phyloP scores from a whole-genome alignment of 352 stramenopile species.

The Phytophthora idaei region DNA sequence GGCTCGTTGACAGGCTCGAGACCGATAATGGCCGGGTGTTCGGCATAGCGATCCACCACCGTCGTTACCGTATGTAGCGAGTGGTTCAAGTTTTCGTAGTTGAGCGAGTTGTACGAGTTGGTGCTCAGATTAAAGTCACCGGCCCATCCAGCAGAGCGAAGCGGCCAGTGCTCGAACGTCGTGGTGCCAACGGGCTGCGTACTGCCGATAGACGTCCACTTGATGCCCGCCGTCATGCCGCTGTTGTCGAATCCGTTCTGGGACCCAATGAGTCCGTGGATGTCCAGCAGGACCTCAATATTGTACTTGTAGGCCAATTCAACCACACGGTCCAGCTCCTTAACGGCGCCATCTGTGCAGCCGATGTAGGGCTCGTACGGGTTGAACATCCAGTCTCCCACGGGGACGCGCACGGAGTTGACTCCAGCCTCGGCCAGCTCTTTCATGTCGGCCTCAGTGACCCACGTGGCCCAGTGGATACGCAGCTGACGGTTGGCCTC shows the following conservation, averaged over 20 bases:
- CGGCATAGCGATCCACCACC: conserved; percentile 89
- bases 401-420: conserved; percentile 30
- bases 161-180: conserved; percentile 82
- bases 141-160: conserved; percentile 91
- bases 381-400: conserved; percentile 40
- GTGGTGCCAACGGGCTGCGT: conserved; percentile 32
- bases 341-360: conserved; percentile 91
- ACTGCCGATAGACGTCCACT: conserved; percentile 36
- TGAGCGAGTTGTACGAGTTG: conserved; percentile 89
- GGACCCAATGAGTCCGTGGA: conserved; percentile 91
- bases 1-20: conserved; percentile 96
- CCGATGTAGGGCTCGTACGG: conserved; percentile 92
- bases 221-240: conserved; percentile 48
- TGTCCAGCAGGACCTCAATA: conserved; percentile 92
- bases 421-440: conserved; percentile 30
- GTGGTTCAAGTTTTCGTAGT: conserved; percentile 91
- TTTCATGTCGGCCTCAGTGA: conserved; percentile 52
- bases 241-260: conserved; percentile 98
- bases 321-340: conserved; percentile 91
- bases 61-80: conserved; percentile 85
- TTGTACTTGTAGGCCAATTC: conserved; percentile 87
- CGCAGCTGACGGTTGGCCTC: conserved; percentile 93
- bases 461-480: conserved; percentile 94
- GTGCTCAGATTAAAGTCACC: conserved; percentile 87
- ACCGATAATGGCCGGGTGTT: conserved; percentile 90